These are phyloP conservation scores for Nemania sp. DNA, from an alignment of 2,329 filamentous ascomycete species.

Conservation along the genomic window DNA sequence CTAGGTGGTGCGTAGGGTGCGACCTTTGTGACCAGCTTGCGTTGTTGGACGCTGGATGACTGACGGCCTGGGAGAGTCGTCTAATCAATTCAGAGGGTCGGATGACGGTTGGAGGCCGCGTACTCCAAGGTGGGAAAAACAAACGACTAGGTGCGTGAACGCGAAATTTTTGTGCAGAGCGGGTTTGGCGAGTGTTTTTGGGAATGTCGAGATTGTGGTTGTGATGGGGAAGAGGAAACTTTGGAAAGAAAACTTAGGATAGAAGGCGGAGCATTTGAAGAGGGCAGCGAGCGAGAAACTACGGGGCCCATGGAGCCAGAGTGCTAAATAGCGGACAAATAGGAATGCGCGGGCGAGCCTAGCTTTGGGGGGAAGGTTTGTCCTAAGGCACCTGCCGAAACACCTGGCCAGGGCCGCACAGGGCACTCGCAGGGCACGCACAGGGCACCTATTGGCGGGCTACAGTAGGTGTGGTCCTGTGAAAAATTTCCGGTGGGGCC, in stretches of 20 bases:
- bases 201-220: slow-evolving; percentile 24
- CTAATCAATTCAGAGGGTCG: neutral
- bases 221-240: slow-evolving; percentile 22
- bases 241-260: slow-evolving; percentile 16
- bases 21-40: neutral
- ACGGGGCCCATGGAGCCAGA: slow-evolving; percentile 21
- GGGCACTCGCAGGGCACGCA: no score
- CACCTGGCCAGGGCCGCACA: no score
- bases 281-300: slow-evolving; percentile 12
- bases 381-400: no score
- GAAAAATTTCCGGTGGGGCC: slow-evolving; percentile 10
- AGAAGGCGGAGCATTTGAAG: slow-evolving; percentile 25
- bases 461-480: slow-evolving; percentile 7
- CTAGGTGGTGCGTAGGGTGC: neutral
- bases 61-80: slow-evolving; percentile 1
- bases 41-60: neutral
- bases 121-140: slow-evolving; percentile 7
- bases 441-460: no score
- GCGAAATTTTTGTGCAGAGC: slow-evolving; percentile 16
- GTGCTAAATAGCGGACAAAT: slow-evolving; percentile 15
- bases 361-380: no score
- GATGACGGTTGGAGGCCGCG: slow-evolving; percentile 19
- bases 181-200: slow-evolving; percentile 10
- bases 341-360: slow-evolving; percentile 18
- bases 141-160: slow-evolving; percentile 6